A percentile compares a stretch with the other conserved stretches of the same genome.
phyloP scores from a whole-genome alignment of 805 yeast species.

The Aciculoconidium aculeatum region DNA sequence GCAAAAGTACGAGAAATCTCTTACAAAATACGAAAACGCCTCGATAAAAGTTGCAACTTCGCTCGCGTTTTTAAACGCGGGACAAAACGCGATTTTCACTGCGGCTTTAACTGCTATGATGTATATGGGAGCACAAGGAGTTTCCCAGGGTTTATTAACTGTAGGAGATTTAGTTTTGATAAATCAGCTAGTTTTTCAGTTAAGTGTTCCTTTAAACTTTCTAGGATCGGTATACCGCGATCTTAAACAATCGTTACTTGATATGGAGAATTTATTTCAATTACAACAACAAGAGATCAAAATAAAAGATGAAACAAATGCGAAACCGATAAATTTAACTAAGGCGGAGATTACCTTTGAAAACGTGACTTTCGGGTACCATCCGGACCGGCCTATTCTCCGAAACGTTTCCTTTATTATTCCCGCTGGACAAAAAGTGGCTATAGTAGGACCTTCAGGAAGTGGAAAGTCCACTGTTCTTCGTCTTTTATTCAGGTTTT shows the following conservation, averaged over 20 bases:
- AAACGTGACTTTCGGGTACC: conserved; percentile 90
- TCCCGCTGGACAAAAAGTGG: conserved; percentile 88
- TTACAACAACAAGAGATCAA: conserved; percentile 69
- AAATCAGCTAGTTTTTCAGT: conserved; percentile 92
- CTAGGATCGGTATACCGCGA: conserved; percentile 95
- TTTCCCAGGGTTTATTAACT: conserved; percentile 71
- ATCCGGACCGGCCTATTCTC: conserved; percentile 80
- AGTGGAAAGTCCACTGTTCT: conserved; percentile 91
- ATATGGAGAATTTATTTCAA: conserved; percentile 92
- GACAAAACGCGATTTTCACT: conserved; percentile 77
- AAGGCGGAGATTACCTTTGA: conserved; percentile 84
- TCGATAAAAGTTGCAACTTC: conserved; percentile 81
- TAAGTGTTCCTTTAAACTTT: conserved; percentile 91
- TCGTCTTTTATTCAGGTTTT: conserved; percentile 80
- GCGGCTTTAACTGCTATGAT: conserved; percentile 92
- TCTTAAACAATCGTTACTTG: conserved; percentile 83
- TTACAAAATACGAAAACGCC: conserved; percentile 67
- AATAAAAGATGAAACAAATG: conserved; percentile 57
- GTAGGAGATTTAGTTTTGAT: conserved; percentile 95
- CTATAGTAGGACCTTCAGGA: conserved; percentile 95
- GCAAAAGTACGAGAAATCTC: conserved; percentile 68
- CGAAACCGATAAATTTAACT: conserved; percentile 45
- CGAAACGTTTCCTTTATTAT: conserved; percentile 75
- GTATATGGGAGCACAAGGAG: conserved; percentile 96
- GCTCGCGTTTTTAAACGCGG: conserved; percentile 69